Conservation (phyloP, 202 grass and related monocot genomes). For the Bolboschoenoplectus hybrid region DNA sequence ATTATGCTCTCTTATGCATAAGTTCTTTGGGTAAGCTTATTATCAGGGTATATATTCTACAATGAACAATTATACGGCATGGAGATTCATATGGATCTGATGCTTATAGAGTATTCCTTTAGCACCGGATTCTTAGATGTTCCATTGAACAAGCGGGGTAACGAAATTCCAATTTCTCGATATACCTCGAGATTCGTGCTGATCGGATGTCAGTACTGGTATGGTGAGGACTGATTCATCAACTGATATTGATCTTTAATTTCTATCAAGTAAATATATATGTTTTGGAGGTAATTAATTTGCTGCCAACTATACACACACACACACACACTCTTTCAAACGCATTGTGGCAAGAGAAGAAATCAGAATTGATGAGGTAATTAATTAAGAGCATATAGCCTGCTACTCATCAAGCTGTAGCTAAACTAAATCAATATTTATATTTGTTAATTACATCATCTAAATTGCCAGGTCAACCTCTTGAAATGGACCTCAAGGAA, state of each 20-base stretch:
- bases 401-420: background rate
- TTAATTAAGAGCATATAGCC: background rate
- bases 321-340: background rate
- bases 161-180: constrained; percentile 19
- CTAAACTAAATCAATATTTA: background rate
- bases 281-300: background rate
- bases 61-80: constrained; percentile 33
- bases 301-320: background rate
- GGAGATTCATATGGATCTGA: constrained; percentile 33
- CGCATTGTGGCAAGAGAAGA: too few relatives aligned
- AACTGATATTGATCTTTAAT: background rate
- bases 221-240: background rate
- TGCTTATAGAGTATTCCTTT: constrained; percentile 16
- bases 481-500: constrained; percentile 37
- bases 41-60: constrained; percentile 39
- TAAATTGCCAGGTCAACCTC: constrained; percentile 43
- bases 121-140: constrained; percentile 28
- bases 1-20: constrained; percentile 48
- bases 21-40: constrained; percentile 16
- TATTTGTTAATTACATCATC: constrained; percentile 22
- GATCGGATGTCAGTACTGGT: background rate
- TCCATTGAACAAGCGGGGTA: background rate
- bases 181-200: constrained; percentile 30
- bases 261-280: background rate
- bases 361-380: background rate